Evolutionary conservation across 1,284 basidiomycete genomes (phyloP).

Genomic region (Cryptococcus floricola): DNA sequence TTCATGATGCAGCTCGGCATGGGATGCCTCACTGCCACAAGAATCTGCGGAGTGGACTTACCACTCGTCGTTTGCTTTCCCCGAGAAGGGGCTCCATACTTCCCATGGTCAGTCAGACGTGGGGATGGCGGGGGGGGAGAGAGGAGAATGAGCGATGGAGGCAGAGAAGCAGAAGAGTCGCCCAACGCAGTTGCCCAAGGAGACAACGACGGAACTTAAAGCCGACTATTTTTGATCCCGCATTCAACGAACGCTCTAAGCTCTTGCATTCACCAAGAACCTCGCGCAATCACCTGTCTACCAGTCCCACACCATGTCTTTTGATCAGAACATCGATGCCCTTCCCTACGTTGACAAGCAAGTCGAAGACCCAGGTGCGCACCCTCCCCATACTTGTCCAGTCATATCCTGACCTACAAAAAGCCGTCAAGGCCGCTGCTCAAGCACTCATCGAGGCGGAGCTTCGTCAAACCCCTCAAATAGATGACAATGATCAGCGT

Average conservation of each 20-base stretch:
- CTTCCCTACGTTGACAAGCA: conserved; percentile 94
- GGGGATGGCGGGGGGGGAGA: neutral
- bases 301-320: conserved; percentile 24
- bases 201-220: neutral
- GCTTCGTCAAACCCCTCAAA: conserved; percentile 30
- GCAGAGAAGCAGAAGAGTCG: neutral
- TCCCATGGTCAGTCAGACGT: conserved; percentile 3
- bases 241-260: neutral
- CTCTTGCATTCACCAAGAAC: neutral
- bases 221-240: conserved; percentile 9
- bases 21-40: neutral
- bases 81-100: conserved; percentile 66
- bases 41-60: conserved; percentile 52
- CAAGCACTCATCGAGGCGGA: conserved; percentile 47
- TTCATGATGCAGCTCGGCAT: neutral
- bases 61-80: conserved; percentile 80
- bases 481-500: conserved; percentile 58
- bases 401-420: conserved; percentile 31
- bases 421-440: conserved; percentile 37
- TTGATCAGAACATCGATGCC: conserved; percentile 60
- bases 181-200: neutral
- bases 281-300: neutral
- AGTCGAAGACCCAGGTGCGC: conserved; percentile 67
- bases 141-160: neutral
- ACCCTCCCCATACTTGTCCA: conserved; percentile 50